Evolutionary conservation across 2,329 filamentous ascomycete genomes (phyloP).

Genomic region (Lecanosticta acicola): DNA sequence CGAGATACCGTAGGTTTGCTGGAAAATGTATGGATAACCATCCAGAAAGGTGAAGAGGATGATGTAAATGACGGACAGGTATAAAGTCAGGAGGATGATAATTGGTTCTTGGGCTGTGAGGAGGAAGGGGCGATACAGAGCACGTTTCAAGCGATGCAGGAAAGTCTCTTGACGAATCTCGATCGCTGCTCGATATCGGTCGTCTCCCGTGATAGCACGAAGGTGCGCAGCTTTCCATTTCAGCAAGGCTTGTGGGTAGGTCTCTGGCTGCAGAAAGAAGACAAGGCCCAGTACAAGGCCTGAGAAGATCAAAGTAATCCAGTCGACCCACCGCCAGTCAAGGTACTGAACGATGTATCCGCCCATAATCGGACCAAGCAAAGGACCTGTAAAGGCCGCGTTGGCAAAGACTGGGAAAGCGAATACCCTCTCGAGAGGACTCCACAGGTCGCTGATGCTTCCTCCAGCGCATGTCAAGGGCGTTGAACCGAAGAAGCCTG

Average conservation of each 20-base stretch:
- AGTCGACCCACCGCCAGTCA: slow-evolving; percentile 45
- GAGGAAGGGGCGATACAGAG: slow-evolving; percentile 40
- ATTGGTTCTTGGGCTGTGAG: slow-evolving; percentile 33
- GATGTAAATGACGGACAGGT: slow-evolving; percentile 49
- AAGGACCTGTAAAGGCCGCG: slow-evolving; percentile 38
- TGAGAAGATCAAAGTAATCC: slow-evolving; percentile 35
- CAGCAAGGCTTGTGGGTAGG: slow-evolving; percentile 40
- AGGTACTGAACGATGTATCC: slow-evolving; percentile 40
- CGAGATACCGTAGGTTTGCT: slow-evolving; percentile 44
- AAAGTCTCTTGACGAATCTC: slow-evolving; percentile 42
- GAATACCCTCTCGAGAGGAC: slow-evolving; percentile 32
- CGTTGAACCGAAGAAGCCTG: slow-evolving; percentile 45
- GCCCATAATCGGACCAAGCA: slow-evolving; percentile 42
- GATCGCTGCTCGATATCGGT: slow-evolving; percentile 44
- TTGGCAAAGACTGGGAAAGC: slow-evolving; percentile 49
- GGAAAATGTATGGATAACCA: slow-evolving; percentile 50
- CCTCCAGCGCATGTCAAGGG: slow-evolving; percentile 45
- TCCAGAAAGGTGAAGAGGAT: slow-evolving; percentile 52
- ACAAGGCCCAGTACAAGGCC: slow-evolving; percentile 26
- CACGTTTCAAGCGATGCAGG: slow-evolving; percentile 30
- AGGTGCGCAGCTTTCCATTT: slow-evolving; percentile 35
- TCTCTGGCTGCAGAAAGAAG: slow-evolving; percentile 47
- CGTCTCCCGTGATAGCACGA: slow-evolving; percentile 34
- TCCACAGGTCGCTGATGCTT: slow-evolving; percentile 31
- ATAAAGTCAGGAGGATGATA: slow-evolving; percentile 45